A percentile compares a stretch with the other conserved stretches of the same genome.
phyloP scores from a whole-genome alignment of 495 filamentous ascomycete species.

The Aspergillus nanangensis region DNA sequence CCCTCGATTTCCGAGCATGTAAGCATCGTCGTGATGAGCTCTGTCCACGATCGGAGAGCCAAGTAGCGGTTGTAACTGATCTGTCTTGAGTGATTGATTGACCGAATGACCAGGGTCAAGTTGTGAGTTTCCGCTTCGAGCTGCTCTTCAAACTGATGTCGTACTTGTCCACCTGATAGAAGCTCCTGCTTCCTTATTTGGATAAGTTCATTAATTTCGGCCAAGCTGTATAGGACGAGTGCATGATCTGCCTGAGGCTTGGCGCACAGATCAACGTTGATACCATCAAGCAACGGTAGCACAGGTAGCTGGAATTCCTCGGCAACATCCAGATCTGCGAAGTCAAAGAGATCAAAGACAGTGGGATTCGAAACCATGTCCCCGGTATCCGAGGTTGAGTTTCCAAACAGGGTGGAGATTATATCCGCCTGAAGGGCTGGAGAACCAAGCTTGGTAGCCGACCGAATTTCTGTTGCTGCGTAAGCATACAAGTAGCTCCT shows the following conservation, averaged over 20 bases:
- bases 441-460: constrained; percentile 62
- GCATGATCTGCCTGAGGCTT: constrained; percentile 44
- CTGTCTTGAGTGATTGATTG: constrained; percentile 66
- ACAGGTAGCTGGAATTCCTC: constrained; percentile 43
- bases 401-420: constrained; percentile 73
- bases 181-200: constrained; percentile 49
- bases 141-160: constrained; percentile 53
- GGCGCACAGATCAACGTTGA: constrained; percentile 59
- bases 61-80: constrained; percentile 55
- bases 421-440: constrained; percentile 74
- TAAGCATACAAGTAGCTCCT: constrained; percentile 78
- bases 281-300: constrained; percentile 50
- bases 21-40: constrained; percentile 72
- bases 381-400: constrained; percentile 57
- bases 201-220: constrained; percentile 58
- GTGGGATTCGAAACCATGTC: constrained; percentile 60
- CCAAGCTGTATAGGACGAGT: constrained; percentile 51
- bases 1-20: constrained; percentile 70
- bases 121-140: constrained; percentile 54
- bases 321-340: constrained; percentile 65
- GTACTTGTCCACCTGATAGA: constrained; percentile 41
- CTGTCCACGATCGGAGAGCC: constrained; percentile 74
- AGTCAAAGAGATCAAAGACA: constrained; percentile 92
- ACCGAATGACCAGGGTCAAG: constrained; percentile 51
- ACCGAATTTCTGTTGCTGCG: constrained; percentile 74